Conservation (phyloP, 2,329 filamentous ascomycete species). For the Colletotrichum trifolii region DNA sequence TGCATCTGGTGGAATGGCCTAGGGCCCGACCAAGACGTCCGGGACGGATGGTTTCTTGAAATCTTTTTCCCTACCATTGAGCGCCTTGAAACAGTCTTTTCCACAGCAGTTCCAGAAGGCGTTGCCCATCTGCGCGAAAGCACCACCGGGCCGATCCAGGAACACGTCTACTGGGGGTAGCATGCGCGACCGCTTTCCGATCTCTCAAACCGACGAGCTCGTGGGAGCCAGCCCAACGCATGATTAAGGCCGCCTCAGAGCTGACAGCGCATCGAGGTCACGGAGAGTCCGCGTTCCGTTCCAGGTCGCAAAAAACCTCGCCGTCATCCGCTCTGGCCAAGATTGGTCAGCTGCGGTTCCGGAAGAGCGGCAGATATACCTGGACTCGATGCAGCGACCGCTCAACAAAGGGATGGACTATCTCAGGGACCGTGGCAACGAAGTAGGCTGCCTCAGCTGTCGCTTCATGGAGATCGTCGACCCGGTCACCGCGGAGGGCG, state of each 20-base stretch:
- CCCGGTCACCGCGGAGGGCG: conserved; percentile 34
- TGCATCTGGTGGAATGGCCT: conserved; percentile 49
- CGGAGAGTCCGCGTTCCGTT: conserved; percentile 44
- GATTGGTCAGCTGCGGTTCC: conserved; percentile 54
- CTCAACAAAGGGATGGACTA: conserved; percentile 56
- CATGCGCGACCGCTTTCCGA: conserved; percentile 55
- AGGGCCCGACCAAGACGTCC: conserved; percentile 33
- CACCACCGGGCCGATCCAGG: conserved; percentile 49
- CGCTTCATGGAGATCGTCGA: conserved; percentile 56
- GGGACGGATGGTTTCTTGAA: conserved; percentile 55
- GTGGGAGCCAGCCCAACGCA: conserved; percentile 38
- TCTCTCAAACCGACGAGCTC: conserved; percentile 50
- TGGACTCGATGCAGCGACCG: conserved; percentile 56
- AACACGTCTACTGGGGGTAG: conserved; percentile 60
- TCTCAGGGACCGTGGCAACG: conserved; percentile 52
- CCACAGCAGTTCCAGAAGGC: conserved; percentile 50
- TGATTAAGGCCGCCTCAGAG: background rate
- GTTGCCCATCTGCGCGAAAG: conserved; percentile 51
- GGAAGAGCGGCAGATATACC: conserved; percentile 53
- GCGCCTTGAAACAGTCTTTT: conserved; percentile 56
- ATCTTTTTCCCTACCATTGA: conserved; percentile 53
- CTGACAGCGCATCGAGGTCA: conserved; percentile 18
- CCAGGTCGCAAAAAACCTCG: conserved; percentile 51
- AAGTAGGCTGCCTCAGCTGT: conserved; percentile 55
- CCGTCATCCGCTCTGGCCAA: conserved; percentile 57